Conservation (phyloP, 129 eudicot species). For the Saussurea involucrata region DNA sequence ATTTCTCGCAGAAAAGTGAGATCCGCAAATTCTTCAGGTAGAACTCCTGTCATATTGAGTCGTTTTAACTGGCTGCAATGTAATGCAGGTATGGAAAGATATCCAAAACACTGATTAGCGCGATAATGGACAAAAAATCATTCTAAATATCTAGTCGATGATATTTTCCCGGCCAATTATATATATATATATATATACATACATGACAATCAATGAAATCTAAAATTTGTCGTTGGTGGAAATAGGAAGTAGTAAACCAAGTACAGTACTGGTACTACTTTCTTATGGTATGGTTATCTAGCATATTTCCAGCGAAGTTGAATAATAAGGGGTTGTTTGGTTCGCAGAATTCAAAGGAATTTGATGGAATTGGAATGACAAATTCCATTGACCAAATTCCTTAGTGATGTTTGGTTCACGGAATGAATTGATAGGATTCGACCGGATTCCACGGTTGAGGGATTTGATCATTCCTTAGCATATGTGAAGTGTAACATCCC, state of each 20-base stretch:
- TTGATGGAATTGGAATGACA: no score
- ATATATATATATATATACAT: background rate
- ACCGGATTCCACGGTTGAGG: no score
- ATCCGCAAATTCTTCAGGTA: slow-evolving; percentile 67
- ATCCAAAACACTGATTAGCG: background rate
- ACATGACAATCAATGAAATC: background rate
- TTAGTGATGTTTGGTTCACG: no score
- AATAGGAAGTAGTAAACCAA: background rate
- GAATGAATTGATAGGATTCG: no score
- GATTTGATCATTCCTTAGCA: no score
- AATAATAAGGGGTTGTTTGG: no score
- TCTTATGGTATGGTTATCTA: background rate
- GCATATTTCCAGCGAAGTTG: background rate
- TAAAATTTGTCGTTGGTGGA: background rate
- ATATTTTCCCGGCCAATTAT: background rate
- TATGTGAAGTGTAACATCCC: no score
- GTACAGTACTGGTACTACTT: background rate
- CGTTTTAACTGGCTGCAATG: slow-evolving; percentile 59
- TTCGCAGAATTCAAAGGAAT: no score
- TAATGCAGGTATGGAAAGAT: background rate
- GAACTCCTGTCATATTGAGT: slow-evolving; percentile 66
- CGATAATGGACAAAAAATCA: background rate
- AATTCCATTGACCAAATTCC: no score
- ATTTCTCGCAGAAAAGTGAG: slow-evolving; percentile 54
- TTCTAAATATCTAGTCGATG: background rate